A percentile compares a stretch with the other conserved stretches of the same genome.
These are phyloP conservation scores for Debaryomyces coudertii DNA, from an alignment of 1,139 yeast genomes.

Conservation along the genomic window DNA sequence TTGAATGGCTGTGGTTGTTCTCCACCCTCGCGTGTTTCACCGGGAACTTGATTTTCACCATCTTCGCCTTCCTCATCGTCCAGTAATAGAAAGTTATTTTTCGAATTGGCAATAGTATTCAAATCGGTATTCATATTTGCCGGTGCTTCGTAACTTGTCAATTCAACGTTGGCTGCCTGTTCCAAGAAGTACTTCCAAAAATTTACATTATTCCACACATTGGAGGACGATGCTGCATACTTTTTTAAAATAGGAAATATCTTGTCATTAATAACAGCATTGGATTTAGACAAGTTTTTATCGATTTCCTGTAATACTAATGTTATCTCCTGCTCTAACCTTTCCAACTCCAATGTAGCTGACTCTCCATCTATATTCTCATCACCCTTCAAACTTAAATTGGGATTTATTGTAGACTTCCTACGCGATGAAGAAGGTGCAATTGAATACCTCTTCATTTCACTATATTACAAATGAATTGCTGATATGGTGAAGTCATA, in stretches of 20 bases:
- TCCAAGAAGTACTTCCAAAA: conserved; percentile 81
- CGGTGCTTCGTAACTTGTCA: conserved; percentile 61
- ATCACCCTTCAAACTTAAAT: conserved; percentile 14
- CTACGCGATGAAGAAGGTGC: conserved; percentile 45
- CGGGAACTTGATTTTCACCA: conserved; percentile 15
- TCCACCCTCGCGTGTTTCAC: conserved; percentile 9
- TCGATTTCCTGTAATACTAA: conserved; percentile 79
- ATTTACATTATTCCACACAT: conserved; percentile 62
- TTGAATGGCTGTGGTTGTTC: conserved; percentile 19
- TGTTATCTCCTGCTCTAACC: conserved; percentile 81
- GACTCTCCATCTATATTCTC: conserved; percentile 23
- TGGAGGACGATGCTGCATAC: conserved; percentile 57
- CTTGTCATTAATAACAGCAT: conserved; percentile 61
- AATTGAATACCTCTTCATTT: conserved; percentile 45
- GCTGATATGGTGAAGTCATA: not conserved
- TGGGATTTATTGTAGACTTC: conserved; percentile 31
- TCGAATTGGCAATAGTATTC: conserved; percentile 18
- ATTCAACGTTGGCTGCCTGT: conserved; percentile 70
- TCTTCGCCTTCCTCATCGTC: conserved; percentile 22
- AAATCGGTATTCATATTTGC: conserved; percentile 20
- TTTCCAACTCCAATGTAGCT: conserved; percentile 62
- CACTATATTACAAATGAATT: not conserved
- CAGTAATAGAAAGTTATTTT: conserved; percentile 20
- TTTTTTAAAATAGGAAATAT: conserved; percentile 63
- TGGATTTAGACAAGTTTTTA: conserved; percentile 65